These are phyloP conservation scores for Salmacisia buchloeana DNA, from an alignment of 1,284 basidiomycete species.

Conservation along the genomic window DNA sequence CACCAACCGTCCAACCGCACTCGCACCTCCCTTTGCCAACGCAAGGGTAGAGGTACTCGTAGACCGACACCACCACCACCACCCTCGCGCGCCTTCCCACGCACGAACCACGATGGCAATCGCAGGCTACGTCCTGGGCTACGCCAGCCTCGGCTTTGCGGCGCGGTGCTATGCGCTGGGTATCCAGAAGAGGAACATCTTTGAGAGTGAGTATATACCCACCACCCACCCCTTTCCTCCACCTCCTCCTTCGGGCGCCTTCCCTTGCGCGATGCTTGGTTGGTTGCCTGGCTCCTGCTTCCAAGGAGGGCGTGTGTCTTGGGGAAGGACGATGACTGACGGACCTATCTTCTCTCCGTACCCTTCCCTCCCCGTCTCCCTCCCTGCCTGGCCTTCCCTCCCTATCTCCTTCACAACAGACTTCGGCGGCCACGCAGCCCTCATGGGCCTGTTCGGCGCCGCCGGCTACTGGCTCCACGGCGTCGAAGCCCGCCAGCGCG, in stretches of 20 bases:
- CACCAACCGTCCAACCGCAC: no score
- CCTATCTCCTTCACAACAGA: slow-evolving; percentile 18
- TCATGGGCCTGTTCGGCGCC: slow-evolving; percentile 40
- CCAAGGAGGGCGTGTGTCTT: neutral
- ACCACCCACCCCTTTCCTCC: no score
- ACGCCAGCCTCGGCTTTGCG: slow-evolving; percentile 45
- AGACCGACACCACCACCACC: neutral
- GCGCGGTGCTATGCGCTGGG: slow-evolving; percentile 48
- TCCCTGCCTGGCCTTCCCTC: neutral
- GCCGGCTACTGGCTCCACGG: slow-evolving; percentile 48
- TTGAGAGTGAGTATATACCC: slow-evolving; percentile 40
- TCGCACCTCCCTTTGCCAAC: neutral
- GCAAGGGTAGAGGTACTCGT: neutral
- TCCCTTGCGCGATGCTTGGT: neutral
- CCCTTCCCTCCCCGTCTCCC: neutral
- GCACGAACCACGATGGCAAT: slow-evolving; percentile 9
- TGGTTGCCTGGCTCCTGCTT: neutral
- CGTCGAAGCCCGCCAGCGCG: slow-evolving; percentile 35
- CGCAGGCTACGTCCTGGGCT: slow-evolving; percentile 38
- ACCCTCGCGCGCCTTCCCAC: neutral
- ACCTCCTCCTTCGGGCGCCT: neutral
- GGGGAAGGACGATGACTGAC: neutral
- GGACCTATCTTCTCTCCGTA: neutral
- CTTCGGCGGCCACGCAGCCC: slow-evolving; percentile 41
- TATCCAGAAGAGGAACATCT: slow-evolving; percentile 47